A percentile compares a stretch with the other conserved stretches of the same genome.
Evolutionary conservation across 192 early-diverging fungal species (phyloP).

Genomic region (Dispira simplex): DNA sequence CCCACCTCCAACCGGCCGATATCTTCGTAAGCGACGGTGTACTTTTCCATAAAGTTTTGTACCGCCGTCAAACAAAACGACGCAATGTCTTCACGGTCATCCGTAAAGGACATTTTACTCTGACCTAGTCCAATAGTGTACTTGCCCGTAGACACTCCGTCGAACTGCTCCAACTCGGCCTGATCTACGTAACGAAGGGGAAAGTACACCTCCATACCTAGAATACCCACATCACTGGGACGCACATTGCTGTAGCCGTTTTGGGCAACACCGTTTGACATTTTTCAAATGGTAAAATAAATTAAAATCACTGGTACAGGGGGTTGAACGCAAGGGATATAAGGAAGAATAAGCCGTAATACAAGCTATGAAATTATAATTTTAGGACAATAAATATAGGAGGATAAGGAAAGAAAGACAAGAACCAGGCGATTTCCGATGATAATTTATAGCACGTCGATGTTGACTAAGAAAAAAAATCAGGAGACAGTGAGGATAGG

Average conservation of each 20-base stretch:
- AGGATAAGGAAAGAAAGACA: too few relatives aligned
- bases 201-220: slow-evolving; percentile 53
- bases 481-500: too few relatives aligned
- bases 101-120: slow-evolving; percentile 85
- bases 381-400: too few relatives aligned
- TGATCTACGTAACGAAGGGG: slow-evolving; percentile 45
- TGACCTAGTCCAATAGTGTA: slow-evolving; percentile 98
- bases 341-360: too few relatives aligned
- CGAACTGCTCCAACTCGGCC: slow-evolving; percentile 61
- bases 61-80: slow-evolving; percentile 49
- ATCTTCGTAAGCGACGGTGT: slow-evolving; percentile 65
- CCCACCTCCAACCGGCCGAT: slow-evolving; percentile 95
- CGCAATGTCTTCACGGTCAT: slow-evolving; percentile 70
- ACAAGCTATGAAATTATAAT: too few relatives aligned
- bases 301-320: too few relatives aligned
- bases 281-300: too few relatives aligned
- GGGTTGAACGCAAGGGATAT: too few relatives aligned
- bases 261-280: too few relatives aligned
- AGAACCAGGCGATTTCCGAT: too few relatives aligned
- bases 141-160: slow-evolving; percentile 88
- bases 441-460: too few relatives aligned
- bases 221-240: slow-evolving; percentile 44
- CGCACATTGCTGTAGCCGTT: not conserved
- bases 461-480: too few relatives aligned
- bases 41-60: slow-evolving; percentile 83